A percentile compares a stretch with the other conserved stretches of the same genome.
Conservation (phyloP, 805 yeast genomes). For the Zygotorulaspora chibaensis region DNA sequence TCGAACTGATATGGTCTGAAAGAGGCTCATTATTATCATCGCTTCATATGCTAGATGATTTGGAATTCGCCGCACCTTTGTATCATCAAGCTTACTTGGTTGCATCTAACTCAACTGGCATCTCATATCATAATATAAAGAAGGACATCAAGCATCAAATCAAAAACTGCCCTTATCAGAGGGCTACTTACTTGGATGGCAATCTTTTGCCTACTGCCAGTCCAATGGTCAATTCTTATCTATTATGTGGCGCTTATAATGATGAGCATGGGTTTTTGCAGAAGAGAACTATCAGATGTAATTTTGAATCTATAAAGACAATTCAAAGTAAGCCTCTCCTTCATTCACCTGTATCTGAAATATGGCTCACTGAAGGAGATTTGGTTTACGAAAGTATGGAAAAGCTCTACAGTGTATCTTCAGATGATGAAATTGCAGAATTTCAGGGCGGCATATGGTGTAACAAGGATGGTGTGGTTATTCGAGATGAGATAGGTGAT, state of each 20-base stretch:
- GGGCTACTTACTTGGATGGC: slow-evolving; percentile 6
- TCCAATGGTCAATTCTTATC: slow-evolving; percentile 2
- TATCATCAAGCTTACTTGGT: neutral
- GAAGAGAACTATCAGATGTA: slow-evolving; percentile 1
- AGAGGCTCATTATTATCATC: neutral
- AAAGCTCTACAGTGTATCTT: slow-evolving; percentile 2
- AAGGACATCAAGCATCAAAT: neutral
- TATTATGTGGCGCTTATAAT: slow-evolving; percentile 11
- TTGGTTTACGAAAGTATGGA: slow-evolving; percentile 8
- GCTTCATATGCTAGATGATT: neutral
- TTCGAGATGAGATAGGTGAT: slow-evolving; percentile 3
- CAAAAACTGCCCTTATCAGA: slow-evolving; percentile 1
- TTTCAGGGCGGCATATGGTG: slow-evolving; percentile 6
- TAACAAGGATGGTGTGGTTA: neutral
- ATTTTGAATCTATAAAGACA: neutral
- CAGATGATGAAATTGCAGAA: neutral
- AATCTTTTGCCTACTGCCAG: slow-evolving; percentile 3
- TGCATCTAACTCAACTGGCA: slow-evolving; percentile 2
- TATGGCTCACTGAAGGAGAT: slow-evolving; percentile 10
- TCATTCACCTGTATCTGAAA: slow-evolving; percentile 4
- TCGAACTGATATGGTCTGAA: neutral
- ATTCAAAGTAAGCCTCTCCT: neutral
- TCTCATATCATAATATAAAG: neutral
- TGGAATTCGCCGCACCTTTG: neutral
- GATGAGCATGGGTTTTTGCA: slow-evolving; percentile 11